Conservation (phyloP, 306 rosid genomes). For the Rubus parviflorus region DNA sequence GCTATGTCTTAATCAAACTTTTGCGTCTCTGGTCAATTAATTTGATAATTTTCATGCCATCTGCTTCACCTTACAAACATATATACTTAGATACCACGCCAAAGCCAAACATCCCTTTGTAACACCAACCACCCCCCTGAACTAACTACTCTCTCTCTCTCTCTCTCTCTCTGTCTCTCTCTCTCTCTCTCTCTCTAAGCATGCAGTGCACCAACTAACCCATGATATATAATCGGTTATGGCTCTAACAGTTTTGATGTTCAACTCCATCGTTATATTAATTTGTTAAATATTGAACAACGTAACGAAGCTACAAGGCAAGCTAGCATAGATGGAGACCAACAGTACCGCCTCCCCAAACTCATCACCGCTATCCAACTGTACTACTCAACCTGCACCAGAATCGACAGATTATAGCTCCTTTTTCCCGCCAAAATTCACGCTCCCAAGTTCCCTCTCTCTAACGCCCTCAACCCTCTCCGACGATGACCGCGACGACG, state of each 20-base stretch:
- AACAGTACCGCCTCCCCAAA: conserved; percentile 16
- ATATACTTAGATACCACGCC: conserved; percentile 46
- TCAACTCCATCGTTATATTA: neutral
- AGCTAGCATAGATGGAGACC: conserved; percentile 28
- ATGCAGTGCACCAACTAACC: conserved; percentile 1
- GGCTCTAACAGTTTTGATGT: conserved; percentile 34
- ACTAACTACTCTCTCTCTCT: neutral
- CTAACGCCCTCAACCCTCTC: conserved; percentile 49
- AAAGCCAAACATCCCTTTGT: conserved; percentile 22
- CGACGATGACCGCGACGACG: conserved; percentile 22
- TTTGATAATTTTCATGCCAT: conserved; percentile 10
- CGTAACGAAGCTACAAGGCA: neutral
- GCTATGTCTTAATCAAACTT: conserved; percentile 5
- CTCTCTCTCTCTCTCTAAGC: too few species aligned
- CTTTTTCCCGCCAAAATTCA: conserved; percentile 38
- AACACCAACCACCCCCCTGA: conserved; percentile 9
- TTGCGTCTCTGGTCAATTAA: neutral
- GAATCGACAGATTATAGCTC: conserved; percentile 32
- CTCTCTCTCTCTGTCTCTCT: neutral
- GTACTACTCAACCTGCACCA: neutral
- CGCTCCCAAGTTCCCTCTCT: conserved; percentile 38
- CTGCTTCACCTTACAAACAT: conserved; percentile 23
- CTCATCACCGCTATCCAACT: conserved; percentile 7
- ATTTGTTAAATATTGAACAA: neutral
- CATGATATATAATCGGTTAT: conserved; percentile 14